A percentile compares a stretch with the other conserved stretches of the same genome.
phyloP scores from a whole-genome alignment of 176 grass and related monocot species.

The Oropetium thomaeum region DNA sequence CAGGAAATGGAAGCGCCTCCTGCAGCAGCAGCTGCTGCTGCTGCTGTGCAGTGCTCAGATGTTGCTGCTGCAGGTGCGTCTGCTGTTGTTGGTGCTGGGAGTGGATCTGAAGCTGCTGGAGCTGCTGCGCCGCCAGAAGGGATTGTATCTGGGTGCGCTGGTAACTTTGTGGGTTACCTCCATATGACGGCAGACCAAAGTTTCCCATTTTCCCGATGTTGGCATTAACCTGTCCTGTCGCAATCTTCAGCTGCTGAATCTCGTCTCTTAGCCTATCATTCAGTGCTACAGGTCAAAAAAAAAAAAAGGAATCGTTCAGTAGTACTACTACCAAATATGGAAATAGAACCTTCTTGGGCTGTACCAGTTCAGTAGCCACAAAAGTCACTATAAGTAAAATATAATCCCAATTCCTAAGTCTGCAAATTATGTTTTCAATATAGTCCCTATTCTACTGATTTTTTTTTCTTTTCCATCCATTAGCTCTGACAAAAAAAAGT shows the following conservation, averaged over 20 bases:
- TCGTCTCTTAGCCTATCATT: conserved; percentile 83
- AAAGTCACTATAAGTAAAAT: neutral
- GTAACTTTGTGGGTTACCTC: conserved; percentile 48
- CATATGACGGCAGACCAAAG: conserved; percentile 45
- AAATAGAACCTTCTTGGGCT: neutral
- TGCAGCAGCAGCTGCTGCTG: conserved; percentile 42
- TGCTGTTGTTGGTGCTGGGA: conserved; percentile 59
- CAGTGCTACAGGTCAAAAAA: conserved; percentile 50
- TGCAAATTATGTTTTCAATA: neutral
- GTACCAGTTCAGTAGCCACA: neutral
- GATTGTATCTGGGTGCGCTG: conserved; percentile 76
- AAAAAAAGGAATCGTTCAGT: conserved; percentile 13
- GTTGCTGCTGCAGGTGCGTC: conserved; percentile 41
- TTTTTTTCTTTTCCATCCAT: neutral
- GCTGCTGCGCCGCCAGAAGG: conserved; percentile 69
- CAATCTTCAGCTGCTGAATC: conserved; percentile 85
- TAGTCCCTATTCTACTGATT: neutral
- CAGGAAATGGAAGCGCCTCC: conserved; percentile 39
- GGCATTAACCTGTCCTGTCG: conserved; percentile 57
- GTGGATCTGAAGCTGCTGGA: conserved; percentile 81
- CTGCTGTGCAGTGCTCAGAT: conserved; percentile 32
- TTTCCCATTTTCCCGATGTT: conserved; percentile 50
- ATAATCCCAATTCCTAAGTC: neutral
- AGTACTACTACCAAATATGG: conserved; percentile 3
- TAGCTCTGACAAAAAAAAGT: neutral